Percentiles rank a stretch among this genome's conserved stretches.
phyloP scores from a whole-genome alignment of 257 asterid genomes.

The Petunia secreta region DNA sequence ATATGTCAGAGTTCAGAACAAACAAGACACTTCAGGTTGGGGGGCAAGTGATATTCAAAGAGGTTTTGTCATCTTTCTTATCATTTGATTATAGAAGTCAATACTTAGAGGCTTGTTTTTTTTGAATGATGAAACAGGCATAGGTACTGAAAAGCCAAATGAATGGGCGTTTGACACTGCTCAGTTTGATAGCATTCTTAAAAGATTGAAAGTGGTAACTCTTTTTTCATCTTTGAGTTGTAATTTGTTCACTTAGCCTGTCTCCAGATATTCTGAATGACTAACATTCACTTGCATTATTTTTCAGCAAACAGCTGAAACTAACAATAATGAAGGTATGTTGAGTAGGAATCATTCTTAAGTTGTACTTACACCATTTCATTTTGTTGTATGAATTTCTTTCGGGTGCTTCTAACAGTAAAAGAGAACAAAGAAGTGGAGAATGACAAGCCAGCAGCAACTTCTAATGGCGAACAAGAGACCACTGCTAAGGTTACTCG shows the following conservation, averaged over 20 bases:
- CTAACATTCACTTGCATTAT: slow-evolving; percentile 25
- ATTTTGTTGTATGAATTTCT: background rate
- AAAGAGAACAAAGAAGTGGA: slow-evolving; percentile 42
- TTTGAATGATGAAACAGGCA: slow-evolving; percentile 49
- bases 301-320: slow-evolving; percentile 67
- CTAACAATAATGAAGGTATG: slow-evolving; percentile 61
- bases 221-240: slow-evolving; percentile 15
- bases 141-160: slow-evolving; percentile 81
- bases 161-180: slow-evolving; percentile 97
- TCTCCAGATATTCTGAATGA: background rate
- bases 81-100: background rate
- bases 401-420: slow-evolving; percentile 16
- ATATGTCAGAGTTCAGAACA: slow-evolving; percentile 80
- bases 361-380: background rate
- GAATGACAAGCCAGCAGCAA: slow-evolving; percentile 32
- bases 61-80: background rate
- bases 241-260: background rate
- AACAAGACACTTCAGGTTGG: slow-evolving; percentile 81
- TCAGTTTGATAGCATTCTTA: slow-evolving; percentile 90
- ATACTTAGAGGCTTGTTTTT: background rate
- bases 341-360: background rate
- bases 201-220: slow-evolving; percentile 88
- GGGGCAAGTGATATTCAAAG: slow-evolving; percentile 11
- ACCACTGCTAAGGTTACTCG: slow-evolving; percentile 66
- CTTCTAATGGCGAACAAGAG: slow-evolving; percentile 40